A percentile compares a stretch with the other conserved stretches of the same genome.
phyloP scores from a whole-genome alignment of 352 stramenopile species.

The Halophytophthora batemanensis region DNA sequence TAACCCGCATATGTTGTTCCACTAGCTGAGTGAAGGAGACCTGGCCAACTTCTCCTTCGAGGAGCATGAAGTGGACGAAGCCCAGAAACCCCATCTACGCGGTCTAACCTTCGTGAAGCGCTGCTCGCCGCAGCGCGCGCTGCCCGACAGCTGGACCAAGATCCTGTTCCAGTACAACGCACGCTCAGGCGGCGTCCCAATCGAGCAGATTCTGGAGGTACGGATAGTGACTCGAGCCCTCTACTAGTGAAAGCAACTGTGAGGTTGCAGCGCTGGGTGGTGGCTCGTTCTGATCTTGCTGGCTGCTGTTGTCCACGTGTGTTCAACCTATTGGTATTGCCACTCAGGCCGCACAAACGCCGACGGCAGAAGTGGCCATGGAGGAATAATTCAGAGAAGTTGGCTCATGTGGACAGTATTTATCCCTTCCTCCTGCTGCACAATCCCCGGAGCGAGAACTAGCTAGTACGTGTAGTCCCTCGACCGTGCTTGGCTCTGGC shows the following conservation, averaged over 20 bases:
- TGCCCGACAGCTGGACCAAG: conserved; percentile 89
- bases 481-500: conserved; percentile 42
- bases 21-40: conserved; percentile 68
- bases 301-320: not conserved
- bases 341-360: conserved; percentile 24
- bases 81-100: conserved; percentile 42
- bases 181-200: conserved; percentile 52
- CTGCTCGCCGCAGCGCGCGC: conserved; percentile 76
- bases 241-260: too few species aligned
- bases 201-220: conserved; percentile 68
- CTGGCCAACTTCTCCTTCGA: conserved; percentile 80
- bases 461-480: conserved; percentile 39
- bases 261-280: not conserved
- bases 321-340: not conserved
- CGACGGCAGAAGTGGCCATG: conserved; percentile 33
- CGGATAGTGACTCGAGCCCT: not conserved
- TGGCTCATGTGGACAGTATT: conserved; percentile 15
- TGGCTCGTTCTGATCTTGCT: conserved; percentile 2
- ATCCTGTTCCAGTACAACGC: conserved; percentile 81
- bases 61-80: conserved; percentile 44
- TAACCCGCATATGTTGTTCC: not conserved
- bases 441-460: conserved; percentile 5
- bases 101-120: conserved; percentile 67
- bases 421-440: conserved; percentile 14
- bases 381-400: conserved; percentile 17